Evolutionary conservation across 768 basidiomycete species (phyloP).

Genomic region (Collybia mongolica): DNA sequence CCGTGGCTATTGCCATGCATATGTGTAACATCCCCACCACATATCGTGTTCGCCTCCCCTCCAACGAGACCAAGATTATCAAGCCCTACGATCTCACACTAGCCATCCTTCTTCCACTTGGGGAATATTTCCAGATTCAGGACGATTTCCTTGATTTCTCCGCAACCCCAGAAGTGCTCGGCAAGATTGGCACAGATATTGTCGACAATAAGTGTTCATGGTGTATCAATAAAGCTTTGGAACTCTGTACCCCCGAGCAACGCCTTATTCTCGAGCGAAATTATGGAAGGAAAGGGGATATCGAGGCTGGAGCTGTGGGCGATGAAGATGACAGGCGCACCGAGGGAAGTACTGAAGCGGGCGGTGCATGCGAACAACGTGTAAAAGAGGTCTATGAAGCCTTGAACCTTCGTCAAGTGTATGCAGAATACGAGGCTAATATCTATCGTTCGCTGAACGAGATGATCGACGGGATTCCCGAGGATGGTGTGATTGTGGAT

Average conservation of each 20-base stretch:
- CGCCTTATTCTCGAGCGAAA: constrained; percentile 55
- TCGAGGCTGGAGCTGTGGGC: constrained; percentile 19
- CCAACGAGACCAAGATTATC: constrained; percentile 21
- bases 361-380: constrained; percentile 45
- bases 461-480: constrained; percentile 74
- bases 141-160: constrained; percentile 97
- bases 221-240: constrained; percentile 88
- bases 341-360: constrained; percentile 23
- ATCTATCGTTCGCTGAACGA: constrained; percentile 63
- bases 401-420: constrained; percentile 62
- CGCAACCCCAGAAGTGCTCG: constrained; percentile 86
- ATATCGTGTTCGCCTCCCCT: constrained; percentile 29
- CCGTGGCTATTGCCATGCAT: constrained; percentile 92
- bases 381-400: constrained; percentile 67
- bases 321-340: constrained; percentile 11
- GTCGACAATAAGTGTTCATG: constrained; percentile 99
- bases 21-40: constrained; percentile 61
- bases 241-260: constrained; percentile 52
- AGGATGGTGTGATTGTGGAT: constrained; percentile 32
- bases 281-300: constrained; percentile 42
- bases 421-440: constrained; percentile 76
- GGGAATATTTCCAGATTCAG: constrained; percentile 98
- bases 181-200: constrained; percentile 98
- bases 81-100: constrained; percentile 72
- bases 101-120: constrained; percentile 85